Evolutionary conservation across 2,329 filamentous ascomycete genomes (phyloP), one percentile per base, ranked within the genome.

Genomic region (Talaromyces sp.): DNA sequence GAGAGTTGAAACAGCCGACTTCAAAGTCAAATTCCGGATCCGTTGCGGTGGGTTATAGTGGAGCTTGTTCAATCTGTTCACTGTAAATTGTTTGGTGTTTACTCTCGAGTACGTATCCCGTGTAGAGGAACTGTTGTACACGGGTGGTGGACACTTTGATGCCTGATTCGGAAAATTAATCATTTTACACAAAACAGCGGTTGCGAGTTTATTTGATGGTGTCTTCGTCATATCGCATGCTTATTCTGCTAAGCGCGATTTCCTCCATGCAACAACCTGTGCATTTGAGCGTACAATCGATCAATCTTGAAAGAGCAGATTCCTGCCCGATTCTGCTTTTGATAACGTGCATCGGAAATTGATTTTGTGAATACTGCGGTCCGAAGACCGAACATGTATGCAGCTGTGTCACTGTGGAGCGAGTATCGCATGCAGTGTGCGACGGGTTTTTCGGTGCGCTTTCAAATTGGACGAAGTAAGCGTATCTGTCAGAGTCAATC

Each of bases 391-490:
- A 31, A 45, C 13, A 11, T 27, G 33, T 50, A 31, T 52, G 48
- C 31, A 52, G 48, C 22, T 43, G 39, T 59, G 37, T 24, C 33
- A 39, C 19, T 58, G 39, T 22, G 37, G 56, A 59, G 56, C n/a
- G 24, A 45, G 6, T n/a, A 31, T n/a, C 24, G 31, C 50, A 37
- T 63, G 48, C 61, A 63, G n/a, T 22, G 60, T 57, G 60, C 60
- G 60, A 63, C 60, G 60, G 48, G 41, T 57, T 47, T 10, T n/a
- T 57, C 60, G 61, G 61, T 63, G 50, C 50, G 41, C 41, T 63
- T 63, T 37, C 16, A 10, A 63, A 57, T 48, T 19, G 24, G 19
- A 45, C 39, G 5, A 31, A 27, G 16, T 45, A 31, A 45, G 56
- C 54, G n/a, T 43, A 19, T 41, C 22, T 43, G 33, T 39, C 22